Conservation (phyloP, 2,329 filamentous ascomycete genomes). For the Erysiphe pisi region DNA sequence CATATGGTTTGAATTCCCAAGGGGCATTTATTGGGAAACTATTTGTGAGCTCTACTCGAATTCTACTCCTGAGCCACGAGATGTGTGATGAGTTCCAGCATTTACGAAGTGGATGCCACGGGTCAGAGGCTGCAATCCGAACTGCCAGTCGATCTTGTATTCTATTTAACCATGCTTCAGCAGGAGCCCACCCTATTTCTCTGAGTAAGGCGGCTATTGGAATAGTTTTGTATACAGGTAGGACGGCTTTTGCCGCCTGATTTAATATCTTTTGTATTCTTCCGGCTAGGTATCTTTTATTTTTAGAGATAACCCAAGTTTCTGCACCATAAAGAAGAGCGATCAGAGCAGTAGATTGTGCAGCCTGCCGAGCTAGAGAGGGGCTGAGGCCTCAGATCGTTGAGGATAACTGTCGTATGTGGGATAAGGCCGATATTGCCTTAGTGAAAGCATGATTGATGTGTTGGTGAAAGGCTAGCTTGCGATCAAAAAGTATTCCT, state of each 20-base stretch:
- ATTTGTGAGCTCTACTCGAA: background rate
- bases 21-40: background rate
- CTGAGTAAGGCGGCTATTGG: background rate
- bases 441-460: no score
- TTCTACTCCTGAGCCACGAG: background rate
- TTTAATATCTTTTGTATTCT: no score
- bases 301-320: no score
- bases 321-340: no score
- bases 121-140: background rate
- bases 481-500: no score
- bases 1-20: background rate
- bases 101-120: background rate
- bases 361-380: no score
- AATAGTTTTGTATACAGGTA: background rate
- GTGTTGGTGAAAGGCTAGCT: no score
- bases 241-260: background rate
- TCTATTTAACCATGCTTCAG: background rate
- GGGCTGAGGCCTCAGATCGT: no score
- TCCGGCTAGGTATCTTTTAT: no score
- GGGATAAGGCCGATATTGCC: no score
- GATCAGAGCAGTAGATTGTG: no score
- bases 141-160: background rate
- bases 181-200: slow-evolving; percentile 4
- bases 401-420: no score
- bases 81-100: background rate